phyloP scores from a whole-genome alignment of 495 filamentous ascomycete species.

The Penicillium bialowiezense region DNA sequence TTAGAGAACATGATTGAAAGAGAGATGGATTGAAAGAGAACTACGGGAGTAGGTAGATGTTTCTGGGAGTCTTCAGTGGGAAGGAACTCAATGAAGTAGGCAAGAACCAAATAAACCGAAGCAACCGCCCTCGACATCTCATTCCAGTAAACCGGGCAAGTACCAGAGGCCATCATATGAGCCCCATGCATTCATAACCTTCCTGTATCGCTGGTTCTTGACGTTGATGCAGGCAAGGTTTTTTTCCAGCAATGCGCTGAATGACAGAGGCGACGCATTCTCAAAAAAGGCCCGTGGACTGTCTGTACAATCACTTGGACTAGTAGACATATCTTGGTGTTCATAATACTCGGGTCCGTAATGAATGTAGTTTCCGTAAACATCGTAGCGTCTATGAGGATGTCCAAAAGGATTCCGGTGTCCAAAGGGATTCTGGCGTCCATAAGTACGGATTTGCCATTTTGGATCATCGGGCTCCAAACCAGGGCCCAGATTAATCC shows the following conservation, averaged over 20 bases:
- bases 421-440: too few species aligned
- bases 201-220: not conserved
- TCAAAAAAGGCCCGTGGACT: conserved; percentile 6
- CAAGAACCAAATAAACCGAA: not conserved
- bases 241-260: not conserved
- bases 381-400: too few species aligned
- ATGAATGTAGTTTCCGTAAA: too few species aligned
- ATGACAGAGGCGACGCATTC: not conserved
- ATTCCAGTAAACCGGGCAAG: not conserved
- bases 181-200: not conserved
- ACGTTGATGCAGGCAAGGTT: conserved; percentile 1
- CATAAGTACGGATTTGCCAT: not conserved
- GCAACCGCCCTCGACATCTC: not conserved
- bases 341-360: too few species aligned
- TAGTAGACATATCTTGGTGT: not conserved
- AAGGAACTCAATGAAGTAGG: not conserved
- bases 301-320: not conserved
- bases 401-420: too few species aligned
- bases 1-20: not conserved
- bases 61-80: not conserved
- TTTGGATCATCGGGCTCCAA: not conserved
- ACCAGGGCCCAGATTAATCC: conserved; percentile 5
- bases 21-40: not conserved
- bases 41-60: not conserved
- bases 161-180: too few species aligned